phyloP scores from a whole-genome alignment of 1,284 basidiomycete species.

The Moesziomyces globuligerus region DNA sequence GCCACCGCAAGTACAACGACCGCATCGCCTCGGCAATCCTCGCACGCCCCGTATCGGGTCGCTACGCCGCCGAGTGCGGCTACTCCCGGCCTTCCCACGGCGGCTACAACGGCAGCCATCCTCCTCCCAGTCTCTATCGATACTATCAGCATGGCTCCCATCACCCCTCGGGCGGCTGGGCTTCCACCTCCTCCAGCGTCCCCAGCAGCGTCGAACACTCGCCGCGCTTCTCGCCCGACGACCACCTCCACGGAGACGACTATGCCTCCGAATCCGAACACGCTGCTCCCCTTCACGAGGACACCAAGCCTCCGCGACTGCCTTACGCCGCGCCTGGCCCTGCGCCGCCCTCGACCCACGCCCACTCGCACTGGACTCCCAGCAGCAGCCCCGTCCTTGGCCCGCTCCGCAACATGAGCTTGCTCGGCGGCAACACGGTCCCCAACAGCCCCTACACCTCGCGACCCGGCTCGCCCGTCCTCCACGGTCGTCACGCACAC shows the following conservation, averaged over 20 bases:
- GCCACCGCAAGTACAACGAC: conserved; percentile 60
- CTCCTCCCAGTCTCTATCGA: conserved; percentile 48
- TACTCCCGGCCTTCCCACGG: conserved; percentile 35
- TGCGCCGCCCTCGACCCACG: conserved; percentile 18
- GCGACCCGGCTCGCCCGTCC: conserved; percentile 59
- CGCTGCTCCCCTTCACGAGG: conserved; percentile 33
- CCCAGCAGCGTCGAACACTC: conserved; percentile 64
- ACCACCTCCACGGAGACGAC: conserved; percentile 56
- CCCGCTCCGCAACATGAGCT: conserved; percentile 63
- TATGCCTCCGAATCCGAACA: conserved; percentile 58
- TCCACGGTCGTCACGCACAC: conserved; percentile 27
- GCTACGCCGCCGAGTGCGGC: conserved; percentile 28
- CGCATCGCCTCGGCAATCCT: conserved; percentile 54
- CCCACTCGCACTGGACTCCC: conserved; percentile 59
- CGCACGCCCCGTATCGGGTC: conserved; percentile 26
- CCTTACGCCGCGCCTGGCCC: conserved; percentile 8
- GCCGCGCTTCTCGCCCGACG: conserved; percentile 59
- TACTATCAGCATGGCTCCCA: conserved; percentile 48
- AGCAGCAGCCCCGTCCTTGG: conserved; percentile 65
- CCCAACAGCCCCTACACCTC: conserved; percentile 62
- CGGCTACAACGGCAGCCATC: conserved; percentile 38
- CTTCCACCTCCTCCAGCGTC: conserved; percentile 59
- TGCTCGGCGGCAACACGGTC: conserved; percentile 61
- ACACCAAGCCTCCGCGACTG: conserved; percentile 27
- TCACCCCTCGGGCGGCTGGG: conserved; percentile 38